These are phyloP conservation scores for Chalciporus piperatus DNA, from an alignment of 768 basidiomycete genomes.

Conservation along the genomic window DNA sequence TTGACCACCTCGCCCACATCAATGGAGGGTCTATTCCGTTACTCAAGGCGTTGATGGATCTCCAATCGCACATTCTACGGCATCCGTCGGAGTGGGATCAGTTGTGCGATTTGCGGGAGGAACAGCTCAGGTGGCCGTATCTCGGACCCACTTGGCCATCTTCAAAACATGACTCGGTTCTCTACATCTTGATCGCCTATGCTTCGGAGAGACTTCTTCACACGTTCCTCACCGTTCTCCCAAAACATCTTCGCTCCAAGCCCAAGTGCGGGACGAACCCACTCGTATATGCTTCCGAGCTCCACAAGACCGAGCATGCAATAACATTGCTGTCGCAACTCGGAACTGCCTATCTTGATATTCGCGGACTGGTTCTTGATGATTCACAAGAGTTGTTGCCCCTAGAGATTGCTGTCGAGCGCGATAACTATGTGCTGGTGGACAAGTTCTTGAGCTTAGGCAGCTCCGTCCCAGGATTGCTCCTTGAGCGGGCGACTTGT, in stretches of 20 bases:
- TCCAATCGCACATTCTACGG: background rate
- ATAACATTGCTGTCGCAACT: background rate
- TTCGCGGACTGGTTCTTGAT: background rate
- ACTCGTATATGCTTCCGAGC: conserved; percentile 1
- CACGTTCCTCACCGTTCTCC: background rate
- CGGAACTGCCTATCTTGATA: background rate
- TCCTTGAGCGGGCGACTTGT: background rate
- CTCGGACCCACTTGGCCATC: conserved; percentile 2
- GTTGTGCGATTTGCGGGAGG: background rate
- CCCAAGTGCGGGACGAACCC: conserved; percentile 1
- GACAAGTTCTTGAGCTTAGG: conserved; percentile 1
- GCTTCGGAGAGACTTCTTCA: background rate
- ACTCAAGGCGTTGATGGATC: background rate
- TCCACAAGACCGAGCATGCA: background rate
- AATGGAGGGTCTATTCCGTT: background rate
- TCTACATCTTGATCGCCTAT: conserved; percentile 9
- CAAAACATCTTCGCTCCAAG: background rate
- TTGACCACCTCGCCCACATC: conserved; percentile 6
- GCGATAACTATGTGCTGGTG: conserved; percentile 1
- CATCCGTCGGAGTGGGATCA: conserved; percentile 1
- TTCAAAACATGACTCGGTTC: background rate
- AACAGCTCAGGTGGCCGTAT: background rate
- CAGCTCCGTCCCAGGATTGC: background rate
- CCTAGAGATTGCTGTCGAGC: conserved; percentile 3
- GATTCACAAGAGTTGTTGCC: background rate